Evolutionary conservation across 306 rosid genomes (phyloP), one percentile per base, ranked within the genome.

Genomic region (Carpinus fangiana): DNA sequence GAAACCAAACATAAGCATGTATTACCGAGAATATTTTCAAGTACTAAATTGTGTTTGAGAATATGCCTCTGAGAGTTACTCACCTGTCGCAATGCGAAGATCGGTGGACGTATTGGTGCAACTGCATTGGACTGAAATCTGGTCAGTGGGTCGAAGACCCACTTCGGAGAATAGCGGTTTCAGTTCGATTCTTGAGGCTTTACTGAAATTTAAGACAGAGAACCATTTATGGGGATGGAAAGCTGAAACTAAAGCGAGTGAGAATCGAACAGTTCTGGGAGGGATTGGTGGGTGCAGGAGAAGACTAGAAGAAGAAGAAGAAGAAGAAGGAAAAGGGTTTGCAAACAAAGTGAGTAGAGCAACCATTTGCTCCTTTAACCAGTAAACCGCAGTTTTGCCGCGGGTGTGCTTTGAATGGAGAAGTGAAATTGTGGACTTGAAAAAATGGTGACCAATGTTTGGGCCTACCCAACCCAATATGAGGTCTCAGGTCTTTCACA

Each of bases 41-140:
- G 53, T 51, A 9, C 48, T 31, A 21, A 18, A 62, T 55, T 46
- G 55, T 90, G 89, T 88, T 88, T 81, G 97, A 87, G 12, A 77
- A 85, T 12, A 65, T 54, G 89, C 11, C 84, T 83, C 12, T 4
- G 62, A 86, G 87, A 84, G 64, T 57, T 8, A 72, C 82, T 82
- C 81, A 93, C 97, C 87, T 13, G 4, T 52, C 14, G 83, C 78
- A 10, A 51, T 17, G 1, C n/a, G 8, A 38, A 67, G 8, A 55
- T 2, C 72, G 76, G 83, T 0, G 7, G 56, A n/a, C 43, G 85
- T 57, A 57, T 14, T 75, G 9, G 45, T 28, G 76, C 74, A 46
- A 51, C 86, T 75, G 82, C 86, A 84, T 62, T 17, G 83, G 54
- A 79, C 52, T 62, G 74, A 80, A 36, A 56, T 4, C 38, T 38